These are phyloP conservation scores for Aaosphaeria pasadenensis DNA, from an alignment of 2,329 filamentous ascomycete genomes.

Conservation along the genomic window DNA sequence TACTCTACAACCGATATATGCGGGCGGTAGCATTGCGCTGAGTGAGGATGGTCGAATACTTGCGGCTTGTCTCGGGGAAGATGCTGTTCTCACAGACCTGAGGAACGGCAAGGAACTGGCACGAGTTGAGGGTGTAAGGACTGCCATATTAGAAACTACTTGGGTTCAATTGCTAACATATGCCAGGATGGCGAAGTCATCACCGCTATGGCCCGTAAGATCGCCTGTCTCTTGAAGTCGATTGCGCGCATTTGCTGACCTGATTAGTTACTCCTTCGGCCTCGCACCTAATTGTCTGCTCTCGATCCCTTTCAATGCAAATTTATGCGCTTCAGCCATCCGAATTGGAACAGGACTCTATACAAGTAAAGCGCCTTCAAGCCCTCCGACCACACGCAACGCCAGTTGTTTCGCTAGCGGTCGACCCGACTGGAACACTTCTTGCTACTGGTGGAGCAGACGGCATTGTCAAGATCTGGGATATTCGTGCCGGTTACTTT, in stretches of 20 bases:
- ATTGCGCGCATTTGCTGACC: conserved; percentile 9
- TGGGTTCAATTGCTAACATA: conserved; percentile 33
- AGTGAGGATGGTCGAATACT: conserved; percentile 79
- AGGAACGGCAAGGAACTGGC: conserved; percentile 78
- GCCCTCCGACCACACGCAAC: conserved; percentile 87
- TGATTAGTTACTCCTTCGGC: conserved; percentile 76
- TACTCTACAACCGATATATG: conserved; percentile 89
- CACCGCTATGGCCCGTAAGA: conserved; percentile 66
- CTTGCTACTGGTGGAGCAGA: conserved; percentile 92
- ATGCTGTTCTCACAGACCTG: conserved; percentile 83
- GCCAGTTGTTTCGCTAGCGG: conserved; percentile 80
- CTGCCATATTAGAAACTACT: neutral
- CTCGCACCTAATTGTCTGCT: conserved; percentile 86
- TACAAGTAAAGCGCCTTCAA: conserved; percentile 62
- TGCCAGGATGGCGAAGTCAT: conserved; percentile 62
- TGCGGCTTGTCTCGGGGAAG: conserved; percentile 86
- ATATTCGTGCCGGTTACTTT: conserved; percentile 82
- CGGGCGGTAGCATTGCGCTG: conserved; percentile 81
- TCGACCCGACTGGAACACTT: conserved; percentile 84
- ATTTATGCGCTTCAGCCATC: conserved; percentile 72
- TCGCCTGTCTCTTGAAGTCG: neutral
- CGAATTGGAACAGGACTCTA: conserved; percentile 57
- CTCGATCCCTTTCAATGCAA: conserved; percentile 91
- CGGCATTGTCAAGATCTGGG: conserved; percentile 94
- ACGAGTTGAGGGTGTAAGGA: conserved; percentile 77